Evolutionary conservation across 2,329 filamentous ascomycete genomes (phyloP), one percentile per base, ranked within the genome.

Genomic region (Cryphonectria nitschkei): DNA sequence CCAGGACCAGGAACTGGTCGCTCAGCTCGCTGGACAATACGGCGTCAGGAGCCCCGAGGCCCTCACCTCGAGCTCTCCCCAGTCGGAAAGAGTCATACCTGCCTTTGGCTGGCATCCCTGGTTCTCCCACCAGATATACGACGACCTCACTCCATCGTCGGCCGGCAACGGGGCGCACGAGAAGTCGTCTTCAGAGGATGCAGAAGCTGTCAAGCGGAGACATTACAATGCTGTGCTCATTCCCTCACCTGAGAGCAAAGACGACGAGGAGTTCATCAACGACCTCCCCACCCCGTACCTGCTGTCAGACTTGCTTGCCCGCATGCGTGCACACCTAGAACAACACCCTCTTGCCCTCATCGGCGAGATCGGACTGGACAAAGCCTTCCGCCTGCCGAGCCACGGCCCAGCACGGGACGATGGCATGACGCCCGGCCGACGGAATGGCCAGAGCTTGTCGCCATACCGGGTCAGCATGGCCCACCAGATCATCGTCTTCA

Each of bases 61-160:
- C 19, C 46, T 69, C 32, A 39, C 65, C 34, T 52, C 61, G 65
- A 54, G 60, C 60, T 46, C 37, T 50, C 26, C 39, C n/a, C 26
- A n/a, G 22, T 29, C 14, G 6, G n/a, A 76, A 26, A 78, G 76
- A 26, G 74, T 85, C 67, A 76, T 95, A 3, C 92, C 93, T 0
- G 89, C 90, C n/a, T 95, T 95, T 80, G 93, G 93, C 29, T 95
- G 93, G 92, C 93, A 96, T 78, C 93, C 93, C 0, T 96, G 93
- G 93, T 95, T 95, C 79, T 92, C 92, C 0, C 85, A 95, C 78
- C 90, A 93, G 74, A 85, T 96, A 76, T 93, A 90, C 77, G 87
- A 90, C 76, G 89, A 93, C 46, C 46, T n/a, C 78, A 79, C 77
- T 3, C 1, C 62, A 22, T 7, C n/a, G 1, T 54, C 66, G 11